Evolutionary conservation across 306 rosid species (phyloP).

Genomic region (Astragalus glycyphyllos): DNA sequence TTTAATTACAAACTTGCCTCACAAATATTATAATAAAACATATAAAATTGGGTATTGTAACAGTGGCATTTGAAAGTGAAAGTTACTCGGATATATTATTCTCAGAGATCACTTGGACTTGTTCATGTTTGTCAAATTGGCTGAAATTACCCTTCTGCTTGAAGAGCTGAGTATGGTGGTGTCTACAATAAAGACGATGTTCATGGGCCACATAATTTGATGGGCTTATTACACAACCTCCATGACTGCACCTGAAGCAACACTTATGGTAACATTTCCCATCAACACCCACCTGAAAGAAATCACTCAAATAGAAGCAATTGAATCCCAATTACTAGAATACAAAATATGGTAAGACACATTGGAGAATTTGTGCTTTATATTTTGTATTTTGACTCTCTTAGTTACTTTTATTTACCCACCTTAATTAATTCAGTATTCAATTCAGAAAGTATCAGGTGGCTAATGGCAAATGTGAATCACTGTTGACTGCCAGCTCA

Average conservation of each 20-base stretch:
- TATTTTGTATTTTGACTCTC: not conserved
- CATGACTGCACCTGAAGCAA: conserved; percentile 89
- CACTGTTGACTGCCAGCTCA: not conserved
- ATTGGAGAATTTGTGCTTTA: not conserved
- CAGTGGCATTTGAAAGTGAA: conserved; percentile 28
- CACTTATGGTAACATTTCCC: conserved; percentile 78
- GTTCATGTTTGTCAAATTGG: conserved; percentile 66
- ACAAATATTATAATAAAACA: conserved; percentile 29
- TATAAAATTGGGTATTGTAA: conserved; percentile 37
- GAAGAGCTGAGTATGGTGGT: conserved; percentile 91
- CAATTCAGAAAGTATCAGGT: not conserved
- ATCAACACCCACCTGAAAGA: conserved; percentile 80
- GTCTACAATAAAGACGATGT: conserved; percentile 85
- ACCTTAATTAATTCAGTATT: conserved; percentile 1
- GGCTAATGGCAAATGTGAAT: conserved; percentile 4
- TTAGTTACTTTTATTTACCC: no score
- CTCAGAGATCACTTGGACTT: conserved; percentile 50
- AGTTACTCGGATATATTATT: conserved; percentile 42
- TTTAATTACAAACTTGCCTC: conserved; percentile 32
- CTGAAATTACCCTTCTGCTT: conserved; percentile 92
- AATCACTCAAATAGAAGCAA: conserved; percentile 3
- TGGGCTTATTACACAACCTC: conserved; percentile 90
- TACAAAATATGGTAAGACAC: not conserved
- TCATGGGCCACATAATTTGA: conserved; percentile 93
- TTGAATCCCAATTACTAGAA: conserved; percentile 4